A percentile compares a stretch with the other conserved stretches of the same genome.
phyloP scores from a whole-genome alignment of 2,329 filamentous ascomycete genomes.

The Aspergillus ustus region DNA sequence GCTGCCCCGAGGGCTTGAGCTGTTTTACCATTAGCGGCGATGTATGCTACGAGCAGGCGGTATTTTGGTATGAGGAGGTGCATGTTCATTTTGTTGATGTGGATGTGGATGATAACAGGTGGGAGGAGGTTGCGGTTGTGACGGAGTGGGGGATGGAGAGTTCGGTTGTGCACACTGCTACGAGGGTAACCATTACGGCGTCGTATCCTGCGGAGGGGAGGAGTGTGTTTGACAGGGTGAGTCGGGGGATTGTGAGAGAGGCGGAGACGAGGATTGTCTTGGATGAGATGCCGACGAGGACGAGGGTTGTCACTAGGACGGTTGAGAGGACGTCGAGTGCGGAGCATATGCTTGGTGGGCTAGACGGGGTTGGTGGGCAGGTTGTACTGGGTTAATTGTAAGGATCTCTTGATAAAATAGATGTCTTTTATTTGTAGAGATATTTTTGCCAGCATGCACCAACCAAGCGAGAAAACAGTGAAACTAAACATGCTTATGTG shows the following conservation, averaged over 20 bases:
- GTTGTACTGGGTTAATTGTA: neutral
- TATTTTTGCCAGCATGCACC: neutral
- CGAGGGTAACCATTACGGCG: neutral
- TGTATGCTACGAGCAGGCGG: neutral
- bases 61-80: slow-evolving; percentile 4
- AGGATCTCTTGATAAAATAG: neutral
- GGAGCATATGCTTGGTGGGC: neutral
- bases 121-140: neutral
- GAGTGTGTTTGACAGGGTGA: neutral
- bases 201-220: slow-evolving; percentile 2
- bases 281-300: neutral
- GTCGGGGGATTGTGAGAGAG: neutral
- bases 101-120: neutral
- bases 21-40: neutral
- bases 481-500: no score
- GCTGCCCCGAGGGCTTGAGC: slow-evolving; percentile 1
- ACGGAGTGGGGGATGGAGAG: neutral
- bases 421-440: neutral
- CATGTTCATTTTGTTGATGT: neutral
- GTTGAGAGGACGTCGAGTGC: neutral
- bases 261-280: neutral
- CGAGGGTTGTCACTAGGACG: neutral
- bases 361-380: neutral
- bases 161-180: neutral
- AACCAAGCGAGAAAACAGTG: neutral